Conservation (phyloP, 306 rosid species). For the Lotus japonicus region DNA sequence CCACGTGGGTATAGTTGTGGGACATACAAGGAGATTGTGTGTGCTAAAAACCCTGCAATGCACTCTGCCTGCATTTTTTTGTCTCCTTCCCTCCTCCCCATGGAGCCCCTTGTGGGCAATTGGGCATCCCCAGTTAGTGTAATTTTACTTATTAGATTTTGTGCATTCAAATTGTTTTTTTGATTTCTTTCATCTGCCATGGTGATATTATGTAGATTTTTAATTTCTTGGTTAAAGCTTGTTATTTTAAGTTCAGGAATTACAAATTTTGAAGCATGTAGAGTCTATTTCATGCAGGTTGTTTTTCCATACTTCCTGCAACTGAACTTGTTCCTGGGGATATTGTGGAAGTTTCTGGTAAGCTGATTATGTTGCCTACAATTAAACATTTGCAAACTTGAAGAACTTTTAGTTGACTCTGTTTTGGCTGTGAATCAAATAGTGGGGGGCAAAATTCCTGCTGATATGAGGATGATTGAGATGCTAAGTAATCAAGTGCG, state of each 20-base stretch:
- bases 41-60: not conserved
- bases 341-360: slow-evolving; percentile 88
- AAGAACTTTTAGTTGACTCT: slow-evolving; percentile 13
- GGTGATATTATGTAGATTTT: not conserved
- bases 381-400: slow-evolving; percentile 22
- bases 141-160: not conserved
- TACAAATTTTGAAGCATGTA: slow-evolving; percentile 2
- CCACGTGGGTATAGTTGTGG: not conserved
- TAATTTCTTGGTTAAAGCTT: slow-evolving; percentile 14
- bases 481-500: slow-evolving; percentile 86
- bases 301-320: slow-evolving; percentile 93
- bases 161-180: slow-evolving; percentile 13
- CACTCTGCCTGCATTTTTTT: not conserved
- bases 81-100: not conserved
- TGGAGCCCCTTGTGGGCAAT: not conserved
- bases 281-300: slow-evolving; percentile 55
- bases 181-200: not conserved
- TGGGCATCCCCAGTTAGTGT: not conserved
- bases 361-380: slow-evolving; percentile 27
- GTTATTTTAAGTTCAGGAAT: slow-evolving; percentile 6
- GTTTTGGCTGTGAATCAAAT: slow-evolving; percentile 28
- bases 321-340: slow-evolving; percentile 95
- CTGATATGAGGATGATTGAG: slow-evolving; percentile 96
- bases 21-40: not conserved
- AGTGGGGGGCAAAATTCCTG: slow-evolving; percentile 99